These are phyloP conservation scores for Acorus calamus DNA, from an alignment of 106 monocot species.

Conservation along the genomic window DNA sequence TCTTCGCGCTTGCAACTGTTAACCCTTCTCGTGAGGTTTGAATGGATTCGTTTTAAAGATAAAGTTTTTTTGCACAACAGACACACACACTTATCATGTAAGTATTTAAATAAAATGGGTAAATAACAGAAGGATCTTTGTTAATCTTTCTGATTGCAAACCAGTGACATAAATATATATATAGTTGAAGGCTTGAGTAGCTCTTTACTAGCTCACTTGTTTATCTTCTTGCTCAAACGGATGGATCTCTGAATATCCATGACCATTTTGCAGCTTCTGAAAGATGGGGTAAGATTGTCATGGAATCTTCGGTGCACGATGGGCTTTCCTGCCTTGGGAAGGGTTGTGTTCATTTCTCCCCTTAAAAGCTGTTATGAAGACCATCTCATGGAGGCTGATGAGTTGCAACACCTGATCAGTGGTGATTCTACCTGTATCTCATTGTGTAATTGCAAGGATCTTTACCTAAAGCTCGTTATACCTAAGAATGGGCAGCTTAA, in stretches of 20 bases:
- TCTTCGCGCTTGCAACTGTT: conserved; percentile 67
- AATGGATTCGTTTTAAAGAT: not conserved
- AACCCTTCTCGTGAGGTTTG: conserved; percentile 54
- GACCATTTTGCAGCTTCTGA: conserved; percentile 38
- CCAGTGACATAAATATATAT: not conserved
- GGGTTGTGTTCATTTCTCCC: conserved; percentile 41
- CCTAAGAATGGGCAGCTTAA: conserved; percentile 3
- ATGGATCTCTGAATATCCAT: not conserved
- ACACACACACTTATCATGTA: too few species aligned
- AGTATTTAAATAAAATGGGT: too few species aligned
- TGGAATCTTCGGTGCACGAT: conserved; percentile 59
- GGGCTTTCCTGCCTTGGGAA: conserved; percentile 50
- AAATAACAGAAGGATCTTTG: too few species aligned
- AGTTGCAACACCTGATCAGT: not conserved
- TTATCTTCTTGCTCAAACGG: not conserved
- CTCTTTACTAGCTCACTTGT: not conserved
- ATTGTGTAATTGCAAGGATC: conserved; percentile 26
- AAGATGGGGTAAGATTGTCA: conserved; percentile 58
- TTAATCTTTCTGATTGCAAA: not conserved
- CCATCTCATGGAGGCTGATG: conserved; percentile 1
- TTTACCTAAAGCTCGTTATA: conserved; percentile 36
- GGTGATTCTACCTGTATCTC: conserved; percentile 3
- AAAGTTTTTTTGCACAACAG: not conserved
- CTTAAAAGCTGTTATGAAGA: conserved; percentile 14
- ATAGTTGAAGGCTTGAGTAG: not conserved